Evolutionary conservation across 306 rosid genomes (phyloP).

Genomic region (Quercus aquifolioides): DNA sequence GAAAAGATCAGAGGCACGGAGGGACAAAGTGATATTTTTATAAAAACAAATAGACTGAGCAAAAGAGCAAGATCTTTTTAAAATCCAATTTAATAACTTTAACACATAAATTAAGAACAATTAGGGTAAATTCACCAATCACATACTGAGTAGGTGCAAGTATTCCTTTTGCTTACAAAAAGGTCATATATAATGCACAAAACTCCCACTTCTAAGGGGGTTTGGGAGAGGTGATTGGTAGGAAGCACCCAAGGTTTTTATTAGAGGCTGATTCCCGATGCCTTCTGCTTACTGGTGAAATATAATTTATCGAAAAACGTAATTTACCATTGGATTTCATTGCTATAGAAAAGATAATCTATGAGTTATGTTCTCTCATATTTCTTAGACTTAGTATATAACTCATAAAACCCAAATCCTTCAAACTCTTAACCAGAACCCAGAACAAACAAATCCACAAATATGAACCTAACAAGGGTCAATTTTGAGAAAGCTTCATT

Average conservation of each 20-base stretch:
- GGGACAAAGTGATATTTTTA: neutral
- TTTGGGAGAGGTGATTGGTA: no score
- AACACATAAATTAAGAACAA: neutral
- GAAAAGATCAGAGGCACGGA: slow-evolving; percentile 18
- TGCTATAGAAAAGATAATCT: neutral
- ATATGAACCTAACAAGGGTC: neutral
- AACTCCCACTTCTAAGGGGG: no score
- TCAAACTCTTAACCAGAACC: neutral
- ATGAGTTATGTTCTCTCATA: neutral
- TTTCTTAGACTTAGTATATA: neutral
- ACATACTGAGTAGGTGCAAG: neutral
- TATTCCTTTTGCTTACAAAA: neutral
- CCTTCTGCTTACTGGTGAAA: neutral
- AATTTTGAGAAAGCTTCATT: slow-evolving; percentile 3
- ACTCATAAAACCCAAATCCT: neutral
- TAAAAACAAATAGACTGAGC: neutral
- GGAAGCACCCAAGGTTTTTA: no score
- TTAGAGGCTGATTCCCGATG: no score
- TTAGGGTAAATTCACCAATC: neutral
- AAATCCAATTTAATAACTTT: neutral
- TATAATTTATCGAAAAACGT: neutral
- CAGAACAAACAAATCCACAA: neutral
- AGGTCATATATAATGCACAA: no score
- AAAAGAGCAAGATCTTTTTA: neutral
- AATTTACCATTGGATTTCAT: neutral